These are phyloP conservation scores for Aspergillus fijiensis DNA, from an alignment of 2,329 filamentous ascomycete species.

Conservation along the genomic window DNA sequence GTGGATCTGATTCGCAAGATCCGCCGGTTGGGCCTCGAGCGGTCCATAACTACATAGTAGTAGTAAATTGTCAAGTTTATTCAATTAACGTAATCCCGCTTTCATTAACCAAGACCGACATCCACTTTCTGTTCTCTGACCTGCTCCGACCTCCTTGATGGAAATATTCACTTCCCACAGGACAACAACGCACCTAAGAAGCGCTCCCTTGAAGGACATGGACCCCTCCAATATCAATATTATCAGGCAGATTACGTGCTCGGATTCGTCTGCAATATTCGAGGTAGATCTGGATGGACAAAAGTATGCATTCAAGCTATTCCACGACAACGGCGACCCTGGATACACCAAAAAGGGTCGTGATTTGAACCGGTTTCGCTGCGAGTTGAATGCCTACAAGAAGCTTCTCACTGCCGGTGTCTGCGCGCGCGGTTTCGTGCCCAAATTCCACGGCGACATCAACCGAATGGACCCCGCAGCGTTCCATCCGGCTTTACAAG, in stretches of 20 bases:
- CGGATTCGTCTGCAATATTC: conserved; percentile 5
- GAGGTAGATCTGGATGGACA: conserved; percentile 15
- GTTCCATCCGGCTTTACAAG: too few species aligned
- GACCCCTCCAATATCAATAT: conserved; percentile 13
- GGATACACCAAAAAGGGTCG: conserved; percentile 17
- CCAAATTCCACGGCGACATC: too few species aligned
- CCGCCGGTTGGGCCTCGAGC: too few species aligned
- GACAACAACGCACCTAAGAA: background rate
- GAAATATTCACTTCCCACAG: background rate
- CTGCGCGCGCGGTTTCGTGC: too few species aligned
- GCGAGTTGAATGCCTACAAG: conserved; percentile 8
- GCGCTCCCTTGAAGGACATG: background rate
- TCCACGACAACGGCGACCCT: conserved; percentile 21
- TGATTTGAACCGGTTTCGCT: conserved; percentile 22
- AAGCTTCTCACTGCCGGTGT: too few species aligned
- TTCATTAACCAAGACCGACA: too few species aligned
- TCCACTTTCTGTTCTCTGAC: too few species aligned
- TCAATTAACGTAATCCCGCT: too few species aligned
- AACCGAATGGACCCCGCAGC: too few species aligned
- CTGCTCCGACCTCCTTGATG: background rate
- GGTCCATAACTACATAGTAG: too few species aligned
- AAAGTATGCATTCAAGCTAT: conserved; percentile 19
- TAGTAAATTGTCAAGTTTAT: too few species aligned
- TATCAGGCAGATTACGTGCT: conserved; percentile 6
- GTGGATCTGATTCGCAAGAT: too few species aligned